phyloP scores from a whole-genome alignment of 2,329 filamentous ascomycete genomes.

The Tympanopsis confertula region DNA sequence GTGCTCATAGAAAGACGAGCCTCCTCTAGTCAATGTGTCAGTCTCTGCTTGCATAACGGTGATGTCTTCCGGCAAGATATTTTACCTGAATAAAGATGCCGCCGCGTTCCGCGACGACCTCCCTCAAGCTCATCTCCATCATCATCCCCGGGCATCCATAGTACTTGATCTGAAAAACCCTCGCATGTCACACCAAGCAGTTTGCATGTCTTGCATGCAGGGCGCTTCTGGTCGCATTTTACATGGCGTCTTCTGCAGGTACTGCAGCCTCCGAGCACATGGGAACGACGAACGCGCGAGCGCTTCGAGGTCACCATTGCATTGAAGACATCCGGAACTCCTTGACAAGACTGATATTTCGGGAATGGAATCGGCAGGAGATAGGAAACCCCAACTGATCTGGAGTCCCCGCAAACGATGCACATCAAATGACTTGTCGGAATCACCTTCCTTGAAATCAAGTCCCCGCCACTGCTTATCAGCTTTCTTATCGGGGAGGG shows the following conservation, averaged over 20 bases:
- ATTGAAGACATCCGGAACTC: too few relatives aligned
- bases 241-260: conserved; percentile 19
- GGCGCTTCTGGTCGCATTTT: conserved; percentile 20
- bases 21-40: conserved; percentile 5
- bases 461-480: too few relatives aligned
- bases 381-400: too few relatives aligned
- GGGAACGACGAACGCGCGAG: conserved; percentile 11
- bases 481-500: too few relatives aligned
- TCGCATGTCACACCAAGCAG: conserved; percentile 15
- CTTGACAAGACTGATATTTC: too few relatives aligned
- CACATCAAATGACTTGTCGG: too few relatives aligned
- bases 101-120: neutral
- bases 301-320: too few relatives aligned
- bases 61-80: neutral
- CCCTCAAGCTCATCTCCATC: neutral
- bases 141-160: conserved; percentile 12
- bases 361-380: too few relatives aligned
- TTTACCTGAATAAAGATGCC: neutral
- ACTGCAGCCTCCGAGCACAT: conserved; percentile 18
- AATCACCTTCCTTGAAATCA: too few relatives aligned
- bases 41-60: neutral
- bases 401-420: too few relatives aligned
- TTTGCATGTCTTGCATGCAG: conserved; percentile 15
- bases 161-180: conserved; percentile 14
- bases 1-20: conserved; percentile 16